Conservation (phyloP, 345 rosid genomes). For the Acer saccharum region DNA sequence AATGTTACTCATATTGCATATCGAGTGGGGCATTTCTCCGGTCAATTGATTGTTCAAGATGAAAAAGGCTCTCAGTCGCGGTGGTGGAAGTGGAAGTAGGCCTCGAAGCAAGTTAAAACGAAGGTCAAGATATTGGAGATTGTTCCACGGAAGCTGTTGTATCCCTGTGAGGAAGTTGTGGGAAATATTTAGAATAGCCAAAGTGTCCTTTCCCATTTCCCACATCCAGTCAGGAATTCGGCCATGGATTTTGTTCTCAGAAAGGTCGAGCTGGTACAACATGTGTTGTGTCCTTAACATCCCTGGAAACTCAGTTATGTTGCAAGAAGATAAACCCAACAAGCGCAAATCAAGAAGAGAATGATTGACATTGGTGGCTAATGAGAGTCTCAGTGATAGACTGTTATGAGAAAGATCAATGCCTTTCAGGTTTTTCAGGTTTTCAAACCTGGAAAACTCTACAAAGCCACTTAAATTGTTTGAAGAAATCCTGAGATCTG, state of each 20-base stretch:
- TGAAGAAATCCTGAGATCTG: not conserved
- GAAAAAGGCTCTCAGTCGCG: not conserved
- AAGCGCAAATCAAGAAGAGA: not conserved
- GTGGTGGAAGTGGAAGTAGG: slow-evolving; percentile 14
- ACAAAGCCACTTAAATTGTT: slow-evolving; percentile 28
- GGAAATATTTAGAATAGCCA: slow-evolving; percentile 11
- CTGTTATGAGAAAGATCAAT: slow-evolving; percentile 17
- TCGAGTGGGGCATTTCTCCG: slow-evolving; percentile 8
- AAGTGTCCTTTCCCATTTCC: not conserved
- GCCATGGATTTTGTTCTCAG: slow-evolving; percentile 21
- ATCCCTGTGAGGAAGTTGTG: slow-evolving; percentile 23
- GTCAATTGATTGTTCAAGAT: slow-evolving; percentile 3
- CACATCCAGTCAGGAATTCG: slow-evolving; percentile 15
- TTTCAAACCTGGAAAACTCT: slow-evolving; percentile 18
- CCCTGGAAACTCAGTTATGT: not conserved
- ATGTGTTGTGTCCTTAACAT: not conserved
- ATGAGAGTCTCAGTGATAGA: not conserved
- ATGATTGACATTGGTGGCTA: not conserved
- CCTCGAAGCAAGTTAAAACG: slow-evolving; percentile 19
- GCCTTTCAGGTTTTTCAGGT: slow-evolving; percentile 12
- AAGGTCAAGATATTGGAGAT: slow-evolving; percentile 17
- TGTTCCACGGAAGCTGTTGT: not conserved
- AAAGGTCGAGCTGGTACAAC: not conserved
- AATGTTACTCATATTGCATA: slow-evolving; percentile 10
- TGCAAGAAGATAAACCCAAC: slow-evolving; percentile 24